Percentiles rank a stretch among this genome's conserved stretches.
Conservation (phyloP, 2,329 filamentous ascomycete species). For the Coniochaeta sp. region DNA sequence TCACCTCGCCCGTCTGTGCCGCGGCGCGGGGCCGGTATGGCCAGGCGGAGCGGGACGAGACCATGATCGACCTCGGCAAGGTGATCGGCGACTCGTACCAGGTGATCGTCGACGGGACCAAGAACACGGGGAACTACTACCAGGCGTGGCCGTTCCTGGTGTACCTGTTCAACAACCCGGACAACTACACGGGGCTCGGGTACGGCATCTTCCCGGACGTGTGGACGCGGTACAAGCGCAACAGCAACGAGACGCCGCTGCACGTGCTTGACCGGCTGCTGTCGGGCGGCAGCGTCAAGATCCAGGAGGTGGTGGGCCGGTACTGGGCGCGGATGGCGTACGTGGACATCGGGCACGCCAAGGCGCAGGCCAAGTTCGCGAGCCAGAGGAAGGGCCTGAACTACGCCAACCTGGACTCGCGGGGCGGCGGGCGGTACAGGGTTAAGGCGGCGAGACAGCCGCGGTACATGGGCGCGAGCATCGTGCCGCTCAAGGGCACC, state of each 20-base stretch:
- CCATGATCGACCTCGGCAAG: slow-evolving; percentile 34
- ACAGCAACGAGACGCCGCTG: slow-evolving; percentile 42
- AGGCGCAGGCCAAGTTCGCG: slow-evolving; percentile 29
- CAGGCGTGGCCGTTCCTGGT: slow-evolving; percentile 43
- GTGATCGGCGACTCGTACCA: slow-evolving; percentile 39
- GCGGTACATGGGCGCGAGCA: slow-evolving; percentile 42
- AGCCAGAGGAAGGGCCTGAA: slow-evolving; percentile 26
- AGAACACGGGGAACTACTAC: slow-evolving; percentile 38
- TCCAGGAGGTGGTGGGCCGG: slow-evolving; percentile 32
- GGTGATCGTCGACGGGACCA: slow-evolving; percentile 38
- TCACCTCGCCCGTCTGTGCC: slow-evolving; percentile 35
- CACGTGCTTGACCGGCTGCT: slow-evolving; percentile 35
- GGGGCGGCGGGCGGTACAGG: slow-evolving; percentile 28
- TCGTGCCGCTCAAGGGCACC: slow-evolving; percentile 32
- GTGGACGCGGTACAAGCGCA: slow-evolving; percentile 31
- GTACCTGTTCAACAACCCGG: slow-evolving; percentile 41
- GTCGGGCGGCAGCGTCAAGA: slow-evolving; percentile 19
- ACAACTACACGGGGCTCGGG: slow-evolving; percentile 32
- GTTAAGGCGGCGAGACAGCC: slow-evolving; percentile 33
- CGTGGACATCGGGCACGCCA: slow-evolving; percentile 38
- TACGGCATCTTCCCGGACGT: slow-evolving; percentile 32
- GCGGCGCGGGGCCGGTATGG: slow-evolving; percentile 25
- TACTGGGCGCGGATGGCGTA: slow-evolving; percentile 49
- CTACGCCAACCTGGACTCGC: slow-evolving; percentile 33
- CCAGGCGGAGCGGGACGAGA: slow-evolving; percentile 24